Evolutionary conservation across 805 yeast species (phyloP), one percentile per base, ranked within the genome.

Genomic region (Wickerhamomyces rabaulensis): DNA sequence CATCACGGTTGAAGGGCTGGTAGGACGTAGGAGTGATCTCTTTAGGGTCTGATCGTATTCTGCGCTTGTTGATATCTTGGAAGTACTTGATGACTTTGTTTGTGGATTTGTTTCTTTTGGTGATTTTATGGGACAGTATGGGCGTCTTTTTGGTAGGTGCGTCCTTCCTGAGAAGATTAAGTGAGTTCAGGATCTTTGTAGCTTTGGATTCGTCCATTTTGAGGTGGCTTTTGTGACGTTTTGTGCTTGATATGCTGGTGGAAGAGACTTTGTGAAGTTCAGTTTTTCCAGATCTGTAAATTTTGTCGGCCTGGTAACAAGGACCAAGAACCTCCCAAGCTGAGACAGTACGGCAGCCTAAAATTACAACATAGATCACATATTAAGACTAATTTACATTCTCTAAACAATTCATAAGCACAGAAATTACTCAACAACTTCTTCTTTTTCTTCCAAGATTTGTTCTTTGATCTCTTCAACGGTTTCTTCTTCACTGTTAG

Each of bases 391-490:
- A 17, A 16, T 33, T 33, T 16, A 33, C 36, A 33, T 33, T 33
- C 20, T 33, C 36, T 33, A 16, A 33, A 27, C 15, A 27, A 33
- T 8, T 33, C 36, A 33, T 33, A 16, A 16, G 10, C 20, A 16
- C 19, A 36, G 19, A 36, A 17, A 43, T 43, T 38, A 26, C 43
- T 52, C 51, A 21, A 58, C 52, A 36, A 57, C 41, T 51, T 60
- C 63, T 48, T 57, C 61, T 5, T 48, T 49, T 49, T 60, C 61
- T 50, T 78, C 85, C 52, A 84, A 71, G 55, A 83, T 71, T 68
- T 84, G 90, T 67, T 82, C 88, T 60, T 73, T 78, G 58, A 84
- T 75, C 60, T 82, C 88, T 66, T 84, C 95, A 59, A 82, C 80
- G 59, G 83, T 76, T 66, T 87, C 96, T 66, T 87, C 91, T 55